phyloP scores from a whole-genome alignment of 345 rosid genomes.

The Acer negundo region DNA sequence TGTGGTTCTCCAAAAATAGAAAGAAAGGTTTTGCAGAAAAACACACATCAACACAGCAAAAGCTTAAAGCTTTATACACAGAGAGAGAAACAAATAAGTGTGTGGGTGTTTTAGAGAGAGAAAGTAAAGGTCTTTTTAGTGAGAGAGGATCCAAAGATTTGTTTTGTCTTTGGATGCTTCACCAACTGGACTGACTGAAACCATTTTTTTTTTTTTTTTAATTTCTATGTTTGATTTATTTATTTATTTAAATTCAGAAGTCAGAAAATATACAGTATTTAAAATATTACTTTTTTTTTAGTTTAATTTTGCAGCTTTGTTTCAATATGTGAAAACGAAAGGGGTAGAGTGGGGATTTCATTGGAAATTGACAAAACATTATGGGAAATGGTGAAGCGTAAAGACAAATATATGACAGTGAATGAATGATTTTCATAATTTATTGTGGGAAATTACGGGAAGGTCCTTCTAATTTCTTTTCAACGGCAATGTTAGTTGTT shows the following conservation, averaged over 20 bases:
- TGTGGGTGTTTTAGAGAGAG: background rate
- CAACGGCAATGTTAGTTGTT: conserved; percentile 1
- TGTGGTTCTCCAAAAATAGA: background rate
- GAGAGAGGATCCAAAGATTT: conserved; percentile 23
- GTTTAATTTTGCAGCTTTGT: background rate
- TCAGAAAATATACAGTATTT: background rate
- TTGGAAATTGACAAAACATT: background rate
- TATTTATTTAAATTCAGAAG: background rate
- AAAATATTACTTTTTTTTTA: background rate
- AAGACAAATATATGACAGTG: background rate
- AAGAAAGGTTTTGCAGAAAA: conserved; percentile 28
- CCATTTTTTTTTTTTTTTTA: background rate
- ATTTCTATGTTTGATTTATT: background rate
- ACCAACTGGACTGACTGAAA: conserved; percentile 16
- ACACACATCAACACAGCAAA: conserved; percentile 8
- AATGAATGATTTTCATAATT: background rate
- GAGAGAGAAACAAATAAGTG: conserved; percentile 2
- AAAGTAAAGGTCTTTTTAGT: background rate
- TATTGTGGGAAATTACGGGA: background rate
- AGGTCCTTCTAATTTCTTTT: background rate
- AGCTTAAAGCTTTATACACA: conserved; percentile 3
- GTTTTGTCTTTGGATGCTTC: conserved; percentile 13
- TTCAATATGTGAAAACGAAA: rapidly evolving
- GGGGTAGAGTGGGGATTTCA: conserved; percentile 17
- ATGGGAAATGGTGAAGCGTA: background rate